These are phyloP conservation scores for Sphaceloma murrayae DNA, from an alignment of 2,329 filamentous ascomycete species.

Conservation along the genomic window DNA sequence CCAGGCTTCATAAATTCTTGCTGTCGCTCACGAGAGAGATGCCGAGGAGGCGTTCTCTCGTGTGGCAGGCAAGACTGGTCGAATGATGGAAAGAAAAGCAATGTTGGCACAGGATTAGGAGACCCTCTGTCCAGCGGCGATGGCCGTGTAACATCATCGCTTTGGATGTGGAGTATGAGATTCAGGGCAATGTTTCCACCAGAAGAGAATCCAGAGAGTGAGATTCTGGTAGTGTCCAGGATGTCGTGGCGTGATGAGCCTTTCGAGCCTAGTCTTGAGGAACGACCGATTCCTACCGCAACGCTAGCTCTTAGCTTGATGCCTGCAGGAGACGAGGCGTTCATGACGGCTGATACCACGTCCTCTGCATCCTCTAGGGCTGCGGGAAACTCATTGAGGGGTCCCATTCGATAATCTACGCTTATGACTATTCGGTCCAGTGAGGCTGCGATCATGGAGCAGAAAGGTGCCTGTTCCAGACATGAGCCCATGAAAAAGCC, in stretches of 20 bases:
- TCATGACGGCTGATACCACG: conserved; percentile 35
- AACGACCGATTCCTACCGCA: no score
- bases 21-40: conserved; percentile 21
- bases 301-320: conserved; percentile 28
- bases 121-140: conserved; percentile 30
- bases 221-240: conserved; percentile 33
- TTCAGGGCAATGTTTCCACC: conserved; percentile 42
- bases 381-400: conserved; percentile 39
- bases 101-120: conserved; percentile 30
- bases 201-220: conserved; percentile 38
- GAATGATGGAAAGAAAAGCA: conserved; percentile 37
- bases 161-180: conserved; percentile 30
- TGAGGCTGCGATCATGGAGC: conserved; percentile 37
- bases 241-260: conserved; percentile 20
- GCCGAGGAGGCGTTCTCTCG: conserved; percentile 26
- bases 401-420: conserved; percentile 41
- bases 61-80: conserved; percentile 35
- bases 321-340: conserved; percentile 29
- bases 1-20: conserved; percentile 21
- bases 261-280: no score
- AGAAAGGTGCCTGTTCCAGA: conserved; percentile 39
- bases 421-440: conserved; percentile 36
- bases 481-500: conserved; percentile 37
- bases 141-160: conserved; percentile 31
- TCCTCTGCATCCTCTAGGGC: conserved; percentile 42